phyloP scores from a whole-genome alignment of 179 eudicot genomes.

The Silene vulgaris region DNA sequence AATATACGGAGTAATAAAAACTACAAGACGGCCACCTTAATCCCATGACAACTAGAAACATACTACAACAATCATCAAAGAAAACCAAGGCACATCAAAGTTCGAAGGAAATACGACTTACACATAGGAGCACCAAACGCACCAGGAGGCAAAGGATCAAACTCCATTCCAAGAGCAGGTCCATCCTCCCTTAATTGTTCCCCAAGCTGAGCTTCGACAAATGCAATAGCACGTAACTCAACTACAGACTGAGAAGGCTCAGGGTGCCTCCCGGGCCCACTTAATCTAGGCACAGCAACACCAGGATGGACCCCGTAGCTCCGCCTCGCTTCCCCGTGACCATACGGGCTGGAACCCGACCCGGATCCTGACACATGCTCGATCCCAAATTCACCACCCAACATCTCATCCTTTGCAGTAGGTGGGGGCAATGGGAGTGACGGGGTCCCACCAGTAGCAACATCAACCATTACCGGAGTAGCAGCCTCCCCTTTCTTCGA shows the following conservation, averaged over 20 bases:
- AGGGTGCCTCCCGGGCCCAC: constrained; percentile 48
- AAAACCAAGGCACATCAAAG: constrained; percentile 3
- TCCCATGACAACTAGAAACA: not conserved
- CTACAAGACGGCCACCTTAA: not conserved
- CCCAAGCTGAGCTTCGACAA: constrained; percentile 81
- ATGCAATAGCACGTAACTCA: constrained; percentile 65
- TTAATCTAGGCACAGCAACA: constrained; percentile 52
- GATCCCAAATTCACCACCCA: constrained; percentile 41
- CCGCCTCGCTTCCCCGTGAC: constrained; percentile 39
- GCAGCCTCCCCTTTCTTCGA: constrained; percentile 29
- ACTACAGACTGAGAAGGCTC: constrained; percentile 58
- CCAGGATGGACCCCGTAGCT: constrained; percentile 43
- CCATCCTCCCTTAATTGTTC: constrained; percentile 80
- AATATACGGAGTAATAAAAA: not conserved
- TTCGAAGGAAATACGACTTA: constrained; percentile 26
- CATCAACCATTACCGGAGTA: not conserved
- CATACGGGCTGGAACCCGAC: constrained; percentile 54
- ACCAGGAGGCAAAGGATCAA: constrained; percentile 96
- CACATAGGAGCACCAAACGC: constrained; percentile 92
- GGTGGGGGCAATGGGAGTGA: constrained; percentile 25
- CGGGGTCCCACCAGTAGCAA: constrained; percentile 15
- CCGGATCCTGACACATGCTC: constrained; percentile 53
- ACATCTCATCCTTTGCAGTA: constrained; percentile 38
- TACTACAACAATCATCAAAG: constrained; percentile 2
- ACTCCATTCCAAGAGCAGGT: constrained; percentile 89